Percentiles rank a stretch among this genome's conserved stretches.
Conservation (phyloP, 2,329 filamentous ascomycete genomes). For the Hypoxylon sp. region DNA sequence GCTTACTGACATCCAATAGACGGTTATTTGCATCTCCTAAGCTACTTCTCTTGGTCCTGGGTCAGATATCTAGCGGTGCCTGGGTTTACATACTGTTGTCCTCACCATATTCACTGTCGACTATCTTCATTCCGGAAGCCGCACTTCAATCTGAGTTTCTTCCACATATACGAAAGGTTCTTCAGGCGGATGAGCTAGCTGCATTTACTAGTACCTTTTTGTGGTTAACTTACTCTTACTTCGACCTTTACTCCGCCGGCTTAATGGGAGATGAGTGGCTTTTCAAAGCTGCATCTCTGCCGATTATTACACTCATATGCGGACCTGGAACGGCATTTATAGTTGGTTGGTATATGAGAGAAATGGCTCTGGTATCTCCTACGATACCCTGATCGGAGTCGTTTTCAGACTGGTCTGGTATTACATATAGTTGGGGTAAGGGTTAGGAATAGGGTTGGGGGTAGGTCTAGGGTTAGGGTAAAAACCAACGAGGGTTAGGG, state of each 20-base stretch:
- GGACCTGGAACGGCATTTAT: neutral
- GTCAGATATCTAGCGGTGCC: slow-evolving; percentile 28
- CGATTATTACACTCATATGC: neutral
- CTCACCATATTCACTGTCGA: slow-evolving; percentile 34
- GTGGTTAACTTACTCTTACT: slow-evolving; percentile 39
- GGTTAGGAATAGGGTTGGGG: no score
- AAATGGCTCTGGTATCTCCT: neutral
- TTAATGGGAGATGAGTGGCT: slow-evolving; percentile 2
- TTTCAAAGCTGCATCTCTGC: neutral
- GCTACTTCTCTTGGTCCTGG: slow-evolving; percentile 20
- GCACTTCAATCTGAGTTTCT: slow-evolving; percentile 33
- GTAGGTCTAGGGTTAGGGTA: no score
- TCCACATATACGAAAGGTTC: slow-evolving; percentile 23
- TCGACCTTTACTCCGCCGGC: slow-evolving; percentile 2
- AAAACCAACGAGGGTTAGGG: no score
- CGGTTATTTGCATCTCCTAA: slow-evolving; percentile 19
- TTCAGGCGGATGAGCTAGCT: slow-evolving; percentile 36
- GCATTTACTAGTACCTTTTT: slow-evolving; percentile 30
- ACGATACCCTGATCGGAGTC: neutral
- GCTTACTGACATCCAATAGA: neutral
- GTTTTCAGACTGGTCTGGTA: neutral
- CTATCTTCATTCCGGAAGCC: slow-evolving; percentile 35
- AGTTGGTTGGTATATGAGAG: slow-evolving; percentile 1
- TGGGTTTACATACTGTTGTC: slow-evolving; percentile 35
- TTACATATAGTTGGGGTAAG: neutral